Base-by-base conservation (phyloP, 192 early-diverging fungal species). In the Coemansia sp. region DNA sequence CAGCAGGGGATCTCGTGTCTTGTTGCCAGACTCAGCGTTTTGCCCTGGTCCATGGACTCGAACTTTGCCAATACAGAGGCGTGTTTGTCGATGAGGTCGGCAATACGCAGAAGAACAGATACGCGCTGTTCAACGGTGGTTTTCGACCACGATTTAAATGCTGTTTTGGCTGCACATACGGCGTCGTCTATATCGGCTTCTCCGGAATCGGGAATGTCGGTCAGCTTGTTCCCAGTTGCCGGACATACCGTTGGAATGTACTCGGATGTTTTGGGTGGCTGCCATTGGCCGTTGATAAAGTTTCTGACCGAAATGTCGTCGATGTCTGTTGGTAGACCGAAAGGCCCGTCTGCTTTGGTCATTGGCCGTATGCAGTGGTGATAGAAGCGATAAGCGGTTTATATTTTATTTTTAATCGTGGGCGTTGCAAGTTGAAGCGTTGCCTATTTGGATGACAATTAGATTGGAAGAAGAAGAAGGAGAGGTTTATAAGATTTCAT, bases 31-130 rank as follows among this genome's bases (percentile, higher is more conserved):
- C 55, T 59, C 45, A 91, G 66, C 5, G 87, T 83, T 64, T 92
- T 93, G 25, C 91, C 93, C 57, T 92, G 90, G 66, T 93, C 93
- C 47, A 58, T 68, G 1, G 87, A 83, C 69, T 93, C 91, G 19
- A 90, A 67, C 16, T 62, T 70, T 1, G 84, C 82, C 19, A 91
- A 34, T 28, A 81, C 67, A 35, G 76, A 71, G 16, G 7, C 42
- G 47, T 64, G 62, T 30, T 62, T 55, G 13, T 87, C 82, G 22
- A 87, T 76, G 25, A 84, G 67, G n/a, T 83, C 71, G 7, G 90
- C 90, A 9, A 93, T 74, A 29, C 85, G 78, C 50, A 74, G 55
- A 64, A 95, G 75, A 62, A 74, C 67, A 57, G 23, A 69, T 34
- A 81, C 89, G 64, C 71, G 83, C 58, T 55, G 63, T 24, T 19